Percentiles rank a stretch among this genome's conserved stretches.
Conservation (phyloP, 2,329 filamentous ascomycete species). For the Fusarium irregulare region DNA sequence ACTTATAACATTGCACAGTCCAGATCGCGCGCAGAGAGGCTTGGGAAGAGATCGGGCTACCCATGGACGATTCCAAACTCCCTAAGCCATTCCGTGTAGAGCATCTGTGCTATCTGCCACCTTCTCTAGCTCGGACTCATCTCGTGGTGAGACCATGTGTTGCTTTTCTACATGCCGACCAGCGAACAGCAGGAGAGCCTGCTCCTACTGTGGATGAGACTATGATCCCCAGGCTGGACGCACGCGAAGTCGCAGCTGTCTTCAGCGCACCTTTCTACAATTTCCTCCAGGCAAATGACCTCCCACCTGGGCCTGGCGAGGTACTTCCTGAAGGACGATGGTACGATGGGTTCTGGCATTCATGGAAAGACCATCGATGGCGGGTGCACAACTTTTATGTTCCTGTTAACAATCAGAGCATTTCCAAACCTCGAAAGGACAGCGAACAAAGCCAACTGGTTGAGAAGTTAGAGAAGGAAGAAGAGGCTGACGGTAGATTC, state of each 20-base stretch:
- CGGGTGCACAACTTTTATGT: conserved; percentile 92
- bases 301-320: conserved; percentile 56
- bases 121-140: conserved; percentile 77
- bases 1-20: conserved; percentile 58
- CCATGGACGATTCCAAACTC: conserved; percentile 74
- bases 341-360: conserved; percentile 87
- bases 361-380: conserved; percentile 85
- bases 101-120: conserved; percentile 86
- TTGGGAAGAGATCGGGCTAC: conserved; percentile 91
- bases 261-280: conserved; percentile 91
- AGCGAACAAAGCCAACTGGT: conserved; percentile 58
- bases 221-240: conserved; percentile 84
- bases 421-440: conserved; percentile 66
- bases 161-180: conserved; percentile 77
- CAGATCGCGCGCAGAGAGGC: conserved; percentile 91
- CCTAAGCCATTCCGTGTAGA: conserved; percentile 85
- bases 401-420: conserved; percentile 76
- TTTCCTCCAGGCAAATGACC: conserved; percentile 75
- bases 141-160: conserved; percentile 81
- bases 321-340: conserved; percentile 69
- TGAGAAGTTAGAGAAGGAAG: conserved; percentile 59
- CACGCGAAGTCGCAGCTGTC: conserved; percentile 91
- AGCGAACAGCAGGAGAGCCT: conserved; percentile 50
- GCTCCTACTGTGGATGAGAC: conserved; percentile 70
- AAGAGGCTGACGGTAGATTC: conserved; percentile 68